phyloP scores from a whole-genome alignment of 2,329 filamentous ascomycete species.

The Volutella citrinella region DNA sequence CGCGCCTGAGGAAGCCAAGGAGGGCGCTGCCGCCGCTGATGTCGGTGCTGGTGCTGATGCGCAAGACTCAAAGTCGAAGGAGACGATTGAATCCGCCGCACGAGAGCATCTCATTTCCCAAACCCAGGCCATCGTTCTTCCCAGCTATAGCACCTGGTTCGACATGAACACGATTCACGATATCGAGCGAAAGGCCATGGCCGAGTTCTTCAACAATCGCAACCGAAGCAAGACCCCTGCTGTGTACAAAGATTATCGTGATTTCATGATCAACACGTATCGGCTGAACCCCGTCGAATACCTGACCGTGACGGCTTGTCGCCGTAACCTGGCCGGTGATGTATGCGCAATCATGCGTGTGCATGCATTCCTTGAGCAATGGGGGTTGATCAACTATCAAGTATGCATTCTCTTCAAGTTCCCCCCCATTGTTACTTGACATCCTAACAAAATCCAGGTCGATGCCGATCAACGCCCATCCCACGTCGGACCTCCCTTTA shows the following conservation, averaged over 20 bases:
- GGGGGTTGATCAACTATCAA: constrained; percentile 99
- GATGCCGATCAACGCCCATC: constrained; percentile 94
- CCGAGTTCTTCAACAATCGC: constrained; percentile 97
- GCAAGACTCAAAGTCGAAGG: constrained; percentile 69
- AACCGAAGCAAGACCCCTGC: constrained; percentile 97
- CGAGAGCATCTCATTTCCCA: constrained; percentile 90
- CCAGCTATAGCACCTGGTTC: constrained; percentile 98
- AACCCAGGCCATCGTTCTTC: constrained; percentile 92
- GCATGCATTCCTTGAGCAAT: constrained; percentile 95
- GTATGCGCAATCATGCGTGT: constrained; percentile 99
- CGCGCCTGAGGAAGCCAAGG: constrained; percentile 51
- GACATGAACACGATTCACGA: constrained; percentile 92
- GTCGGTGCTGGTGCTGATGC: constrained; percentile 46
- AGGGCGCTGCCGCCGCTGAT: constrained; percentile 43
- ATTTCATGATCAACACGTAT: constrained; percentile 99
- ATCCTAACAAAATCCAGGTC: constrained; percentile 58
- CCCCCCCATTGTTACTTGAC: constrained; percentile 2
- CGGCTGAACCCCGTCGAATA: constrained; percentile 94
- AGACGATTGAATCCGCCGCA: constrained; percentile 78
- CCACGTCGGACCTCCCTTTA: constrained; percentile 93
- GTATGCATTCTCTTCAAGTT: constrained; percentile 42
- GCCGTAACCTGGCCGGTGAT: constrained; percentile 91
- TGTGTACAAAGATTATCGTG: constrained; percentile 97
- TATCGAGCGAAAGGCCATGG: constrained; percentile 90
- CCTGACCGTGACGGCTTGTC: constrained; percentile 92